Evolutionary conservation across 2,329 filamentous ascomycete genomes (phyloP), one percentile per base, ranked within the genome.

Genomic region (Penicillium freii): DNA sequence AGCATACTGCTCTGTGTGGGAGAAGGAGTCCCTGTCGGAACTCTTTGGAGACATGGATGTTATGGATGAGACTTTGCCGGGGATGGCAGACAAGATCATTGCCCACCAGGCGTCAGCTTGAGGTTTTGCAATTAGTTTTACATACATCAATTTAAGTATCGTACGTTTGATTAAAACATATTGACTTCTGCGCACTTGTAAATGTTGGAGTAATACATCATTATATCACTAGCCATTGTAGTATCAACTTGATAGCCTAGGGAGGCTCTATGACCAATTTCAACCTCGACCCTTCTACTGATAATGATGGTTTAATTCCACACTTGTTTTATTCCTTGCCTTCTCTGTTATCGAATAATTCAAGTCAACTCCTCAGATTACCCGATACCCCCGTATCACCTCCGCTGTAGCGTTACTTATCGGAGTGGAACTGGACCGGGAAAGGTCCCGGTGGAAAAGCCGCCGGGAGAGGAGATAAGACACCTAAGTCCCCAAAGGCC

Each of bases 21-120:
- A 69, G 45, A 64, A 64, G 27, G 67, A 70, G 38, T 57, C 67
- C 5, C 54, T 67, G 27, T 59, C 61, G 2, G 56, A 66, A 23
- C 33, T 70, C 1, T 70, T 70, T 56, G 68, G 64, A 4, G 63
- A 69, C 25, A 69, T 70, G 68, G 66, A 70, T 56, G 68, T 69
- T 5, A 61, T 69, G 56, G 67, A 63, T 21, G 65, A 65, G 29
- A 65, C 58, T 21, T 40, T 70, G 40, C 61, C 63, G 3, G 62
- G 51, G 5, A 69, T 69, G 68, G 67, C 67, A n/a, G 66, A 69
- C 15, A 65, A 60, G 54, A 67, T 70, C n/a, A 66, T 70, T 54
- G 64, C 62, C 31, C 45, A 49, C 11, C 63, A 64, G 19, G 60
- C 62, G 7, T 56, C 59, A 8, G 31, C 39, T 45, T 51, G 6